Evolutionary conservation across 2,329 filamentous ascomycete genomes (phyloP).

Genomic region (Penicillium brevicompactum): DNA sequence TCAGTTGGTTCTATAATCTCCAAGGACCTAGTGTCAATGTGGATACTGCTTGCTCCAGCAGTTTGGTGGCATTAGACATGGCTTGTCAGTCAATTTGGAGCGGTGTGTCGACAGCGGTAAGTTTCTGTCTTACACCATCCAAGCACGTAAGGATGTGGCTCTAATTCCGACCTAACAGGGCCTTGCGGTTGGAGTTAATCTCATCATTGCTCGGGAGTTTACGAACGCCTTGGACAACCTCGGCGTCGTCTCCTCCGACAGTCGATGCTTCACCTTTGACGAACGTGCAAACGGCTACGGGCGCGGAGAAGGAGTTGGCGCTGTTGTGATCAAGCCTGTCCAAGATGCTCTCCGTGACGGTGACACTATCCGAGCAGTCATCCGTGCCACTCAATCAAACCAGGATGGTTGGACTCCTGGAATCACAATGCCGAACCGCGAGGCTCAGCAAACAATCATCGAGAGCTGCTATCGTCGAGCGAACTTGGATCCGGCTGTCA

Average conservation of each 20-base stretch:
- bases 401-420: constrained; percentile 19
- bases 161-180: not conserved
- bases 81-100: constrained; percentile 11
- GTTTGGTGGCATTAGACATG: constrained; percentile 9
- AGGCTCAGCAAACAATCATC: not conserved
- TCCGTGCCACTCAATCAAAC: constrained; percentile 12
- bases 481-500: not conserved
- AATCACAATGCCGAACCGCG: constrained; percentile 9
- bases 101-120: not conserved
- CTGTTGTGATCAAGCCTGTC: not conserved
- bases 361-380: not conserved
- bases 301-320: not conserved
- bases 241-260: not conserved
- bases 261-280: not conserved
- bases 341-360: not conserved
- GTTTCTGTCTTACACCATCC: too few relatives aligned
- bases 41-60: constrained; percentile 19
- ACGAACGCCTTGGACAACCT: not conserved
- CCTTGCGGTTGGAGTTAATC: not conserved
- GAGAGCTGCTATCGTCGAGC: constrained; percentile 2
- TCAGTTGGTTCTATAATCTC: constrained; percentile 22
- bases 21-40: constrained; percentile 11
- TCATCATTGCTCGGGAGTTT: not conserved
- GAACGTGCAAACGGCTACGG: not conserved
- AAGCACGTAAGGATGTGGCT: too few relatives aligned